phyloP scores from a whole-genome alignment of 2,329 filamentous ascomycete species.

The Botryotinia narcissicola region DNA sequence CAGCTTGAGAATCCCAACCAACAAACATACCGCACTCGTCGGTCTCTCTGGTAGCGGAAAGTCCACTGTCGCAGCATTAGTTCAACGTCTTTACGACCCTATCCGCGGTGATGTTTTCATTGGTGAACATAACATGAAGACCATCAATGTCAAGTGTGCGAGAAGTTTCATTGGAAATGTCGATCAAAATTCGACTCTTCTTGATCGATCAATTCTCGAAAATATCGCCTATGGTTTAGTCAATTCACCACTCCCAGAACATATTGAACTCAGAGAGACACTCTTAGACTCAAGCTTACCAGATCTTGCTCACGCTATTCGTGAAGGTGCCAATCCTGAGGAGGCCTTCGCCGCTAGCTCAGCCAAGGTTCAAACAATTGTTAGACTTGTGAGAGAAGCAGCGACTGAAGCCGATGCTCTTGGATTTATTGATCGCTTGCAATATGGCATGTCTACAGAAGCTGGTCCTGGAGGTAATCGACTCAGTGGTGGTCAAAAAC shows the following conservation, averaged over 20 bases:
- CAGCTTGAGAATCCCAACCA: conserved; percentile 32
- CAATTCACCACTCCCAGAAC: conserved; percentile 6
- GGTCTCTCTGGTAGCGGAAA: conserved; percentile 59
- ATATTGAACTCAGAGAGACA: background rate
- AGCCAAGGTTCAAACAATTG: background rate
- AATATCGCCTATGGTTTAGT: conserved; percentile 16
- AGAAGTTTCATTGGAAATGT: conserved; percentile 14
- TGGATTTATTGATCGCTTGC: conserved; percentile 4
- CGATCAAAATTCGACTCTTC: conserved; percentile 9
- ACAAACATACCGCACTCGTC: conserved; percentile 50
- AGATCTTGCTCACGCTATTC: conserved; percentile 1
- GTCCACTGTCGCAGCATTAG: conserved; percentile 53
- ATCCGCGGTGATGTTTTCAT: conserved; percentile 2
- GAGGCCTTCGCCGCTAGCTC: conserved; percentile 2
- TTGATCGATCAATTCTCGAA: conserved; percentile 11
- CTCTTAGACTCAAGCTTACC: conserved; percentile 7
- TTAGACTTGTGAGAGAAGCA: conserved; percentile 1
- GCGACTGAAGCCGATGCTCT: conserved; percentile 14
- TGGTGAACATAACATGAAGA: background rate
- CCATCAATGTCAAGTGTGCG: conserved; percentile 4
- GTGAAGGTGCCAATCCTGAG: background rate
- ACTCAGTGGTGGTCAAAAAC: conserved; percentile 16
- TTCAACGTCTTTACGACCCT: conserved; percentile 55
- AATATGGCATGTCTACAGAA: background rate
- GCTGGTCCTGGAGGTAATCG: conserved; percentile 7